Percentiles rank a stretch among this genome's conserved stretches.
phyloP scores from a whole-genome alignment of 2,329 filamentous ascomycete genomes.

The Colletotrichum kahawae region DNA sequence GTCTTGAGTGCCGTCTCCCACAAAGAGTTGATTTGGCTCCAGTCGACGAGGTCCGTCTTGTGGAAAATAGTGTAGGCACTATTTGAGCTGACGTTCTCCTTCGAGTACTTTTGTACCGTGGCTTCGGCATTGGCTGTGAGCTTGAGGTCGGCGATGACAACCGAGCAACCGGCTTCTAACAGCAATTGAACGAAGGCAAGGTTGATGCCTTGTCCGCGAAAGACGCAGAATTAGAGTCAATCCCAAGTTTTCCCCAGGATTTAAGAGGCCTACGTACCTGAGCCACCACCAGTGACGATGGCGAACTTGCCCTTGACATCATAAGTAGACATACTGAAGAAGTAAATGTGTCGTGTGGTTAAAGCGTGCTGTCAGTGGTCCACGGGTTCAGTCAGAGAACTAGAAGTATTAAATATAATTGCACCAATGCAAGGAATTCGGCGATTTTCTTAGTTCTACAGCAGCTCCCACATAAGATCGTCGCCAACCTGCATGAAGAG shows the following conservation, averaged over 20 bases:
- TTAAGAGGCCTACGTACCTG: neutral
- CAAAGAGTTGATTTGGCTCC: slow-evolving; percentile 27
- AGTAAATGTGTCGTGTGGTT: no score
- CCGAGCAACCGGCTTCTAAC: slow-evolving; percentile 28
- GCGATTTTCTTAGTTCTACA: no score
- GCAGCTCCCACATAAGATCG: no score
- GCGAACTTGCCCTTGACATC: no score
- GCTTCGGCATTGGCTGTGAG: slow-evolving; percentile 27
- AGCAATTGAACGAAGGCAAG: slow-evolving; percentile 25
- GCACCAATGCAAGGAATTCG: no score
- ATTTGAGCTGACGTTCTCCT: neutral
- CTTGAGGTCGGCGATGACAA: slow-evolving; percentile 29
- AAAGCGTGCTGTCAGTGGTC: no score
- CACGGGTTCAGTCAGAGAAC: no score
- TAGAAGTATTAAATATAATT: no score
- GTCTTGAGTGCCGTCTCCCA: slow-evolving; percentile 24
- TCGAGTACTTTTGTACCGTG: slow-evolving; percentile 16
- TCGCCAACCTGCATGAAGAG: no score
- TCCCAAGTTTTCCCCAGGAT: no score
- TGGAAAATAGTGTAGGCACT: slow-evolving; percentile 23
- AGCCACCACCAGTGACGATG: neutral
- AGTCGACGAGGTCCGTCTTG: slow-evolving; percentile 30
- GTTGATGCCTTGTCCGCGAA: slow-evolving; percentile 24
- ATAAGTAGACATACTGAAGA: no score
- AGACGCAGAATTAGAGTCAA: no score